A percentile compares a stretch with the other conserved stretches of the same genome.
phyloP scores from a whole-genome alignment of 306 rosid genomes.

The Quercus aquifolioides region DNA sequence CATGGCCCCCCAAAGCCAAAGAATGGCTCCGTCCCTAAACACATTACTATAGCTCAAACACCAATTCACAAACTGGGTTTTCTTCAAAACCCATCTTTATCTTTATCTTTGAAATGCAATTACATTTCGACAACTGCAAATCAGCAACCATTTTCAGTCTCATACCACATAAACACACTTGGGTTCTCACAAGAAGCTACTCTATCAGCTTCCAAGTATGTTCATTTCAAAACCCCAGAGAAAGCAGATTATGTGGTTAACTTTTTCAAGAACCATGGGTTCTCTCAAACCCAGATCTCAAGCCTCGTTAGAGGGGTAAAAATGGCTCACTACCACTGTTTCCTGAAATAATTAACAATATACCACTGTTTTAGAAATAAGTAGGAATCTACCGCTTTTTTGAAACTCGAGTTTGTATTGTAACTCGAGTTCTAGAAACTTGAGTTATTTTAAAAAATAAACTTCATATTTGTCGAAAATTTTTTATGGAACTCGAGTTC shows the following conservation, averaged over 20 bases:
- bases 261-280: constrained; percentile 14
- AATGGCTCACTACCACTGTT: no score
- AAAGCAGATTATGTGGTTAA: constrained; percentile 26
- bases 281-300: constrained; percentile 17
- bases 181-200: constrained; percentile 31
- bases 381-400: fast-evolving
- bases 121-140: constrained; percentile 5
- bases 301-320: neutral
- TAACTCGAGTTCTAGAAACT: no score
- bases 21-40: no score
- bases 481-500: no score
- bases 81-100: neutral
- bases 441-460: no score
- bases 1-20: no score
- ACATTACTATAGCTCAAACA: neutral
- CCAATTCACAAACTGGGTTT: neutral
- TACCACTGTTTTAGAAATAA: no score
- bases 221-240: constrained; percentile 11
- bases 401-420: no score
- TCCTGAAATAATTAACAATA: fast-evolving
- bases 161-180: constrained; percentile 30
- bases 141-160: constrained; percentile 11
- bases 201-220: constrained; percentile 18
- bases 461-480: no score
- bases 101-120: neutral